Base-by-base conservation (phyloP, 176 grass and related monocot species). In the Pontederia paniculata region DNA sequence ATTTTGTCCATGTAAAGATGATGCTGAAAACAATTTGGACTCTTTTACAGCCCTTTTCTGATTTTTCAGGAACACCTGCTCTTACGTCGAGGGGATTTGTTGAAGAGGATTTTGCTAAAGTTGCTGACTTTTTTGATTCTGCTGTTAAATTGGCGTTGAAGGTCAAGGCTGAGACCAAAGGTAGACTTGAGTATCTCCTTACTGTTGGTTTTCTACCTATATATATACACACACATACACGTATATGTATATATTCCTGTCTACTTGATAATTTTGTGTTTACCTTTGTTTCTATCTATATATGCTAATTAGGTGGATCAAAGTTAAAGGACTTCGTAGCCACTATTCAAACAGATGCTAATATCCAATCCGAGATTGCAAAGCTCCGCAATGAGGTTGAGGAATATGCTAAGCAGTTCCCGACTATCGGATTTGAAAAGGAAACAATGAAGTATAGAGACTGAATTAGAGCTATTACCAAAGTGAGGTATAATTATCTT, bases 381-480 rank as follows among this genome's bases (percentile, higher is more conserved):
- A 98, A 98, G 54, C 77, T 88, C 47, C 83, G 94, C 70, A 77
- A 76, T 12, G 73, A 88, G 42, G 94, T 98, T 62, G 94, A 98
- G 75, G 80, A 93, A 62, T 98, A 80, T 54, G 94, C 94, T 31
- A 98, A 98, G 76, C 94, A 93, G 21, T 98, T 98, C 69, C 94
- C 94, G 17, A 98, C 94, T 47, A 76, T 98, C 82, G 94, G 94
- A 64, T 98, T 98, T 80, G 94, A 98, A 66, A 98, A 98, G 55
- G 94, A 88, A 66, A 88, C 75, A 37, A 98, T 98, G 87, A 98
- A 98, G 60, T 88, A 93, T 75, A 98, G 88, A 66, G 69, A 82
- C 63, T 98, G 71, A 82, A 18, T 12, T 8, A 18, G 54, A 52
- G 7, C 14, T 3, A 4, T 42, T 43, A 44, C 9, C 12, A n/a